These are phyloP conservation scores for Hammondia hammondi DNA, from an alignment of 169 alveolate genomes.

Conservation along the genomic window DNA sequence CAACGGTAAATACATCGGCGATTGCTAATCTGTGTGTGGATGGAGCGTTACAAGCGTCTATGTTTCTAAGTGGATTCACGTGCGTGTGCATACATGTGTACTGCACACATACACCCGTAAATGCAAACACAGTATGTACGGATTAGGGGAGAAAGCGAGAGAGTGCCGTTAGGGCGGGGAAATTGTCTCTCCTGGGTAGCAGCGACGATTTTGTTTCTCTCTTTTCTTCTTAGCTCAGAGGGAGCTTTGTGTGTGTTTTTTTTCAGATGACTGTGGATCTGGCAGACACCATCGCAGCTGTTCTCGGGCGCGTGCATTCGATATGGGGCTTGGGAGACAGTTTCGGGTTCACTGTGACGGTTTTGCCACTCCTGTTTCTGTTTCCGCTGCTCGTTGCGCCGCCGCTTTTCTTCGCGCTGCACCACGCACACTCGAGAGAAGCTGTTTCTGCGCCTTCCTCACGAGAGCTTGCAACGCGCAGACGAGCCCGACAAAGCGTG, in stretches of 20 bases:
- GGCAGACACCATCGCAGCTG: neutral
- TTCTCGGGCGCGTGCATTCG: neutral
- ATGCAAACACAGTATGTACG: neutral
- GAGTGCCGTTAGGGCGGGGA: too few species aligned
- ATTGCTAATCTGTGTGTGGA: too few species aligned
- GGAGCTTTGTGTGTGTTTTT: neutral
- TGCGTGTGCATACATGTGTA: neutral
- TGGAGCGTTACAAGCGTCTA: too few species aligned
- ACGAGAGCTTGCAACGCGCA: neutral
- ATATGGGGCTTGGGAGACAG: neutral
- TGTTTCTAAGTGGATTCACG: too few species aligned
- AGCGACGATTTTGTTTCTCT: too few species aligned
- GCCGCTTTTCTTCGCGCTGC: neutral
- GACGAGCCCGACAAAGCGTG: neutral
- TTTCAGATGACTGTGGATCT: neutral
- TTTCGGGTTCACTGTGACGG: neutral
- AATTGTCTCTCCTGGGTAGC: too few species aligned
- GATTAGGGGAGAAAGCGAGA: too few species aligned
- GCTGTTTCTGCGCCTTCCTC: neutral
- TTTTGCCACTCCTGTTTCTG: neutral
- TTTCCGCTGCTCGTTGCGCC: neutral
- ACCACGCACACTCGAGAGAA: neutral
- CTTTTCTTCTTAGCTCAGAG: too few species aligned
- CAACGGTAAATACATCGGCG: too few species aligned
- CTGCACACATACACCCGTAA: neutral